A percentile compares a stretch with the other conserved stretches of the same genome.
Conservation (phyloP, 2,329 filamentous ascomycete species). For the Fusarium miscanthi region DNA sequence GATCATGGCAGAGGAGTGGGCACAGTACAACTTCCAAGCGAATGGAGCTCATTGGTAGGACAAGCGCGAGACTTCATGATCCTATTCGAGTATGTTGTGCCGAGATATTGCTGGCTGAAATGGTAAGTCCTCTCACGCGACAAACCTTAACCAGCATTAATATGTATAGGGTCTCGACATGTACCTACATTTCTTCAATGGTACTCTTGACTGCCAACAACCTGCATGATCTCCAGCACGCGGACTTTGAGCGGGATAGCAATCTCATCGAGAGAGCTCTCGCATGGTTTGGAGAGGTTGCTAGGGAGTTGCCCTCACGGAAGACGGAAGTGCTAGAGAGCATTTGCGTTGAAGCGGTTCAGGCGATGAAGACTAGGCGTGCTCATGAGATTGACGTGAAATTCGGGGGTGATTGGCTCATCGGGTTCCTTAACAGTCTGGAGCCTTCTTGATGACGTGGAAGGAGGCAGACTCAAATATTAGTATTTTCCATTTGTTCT, state of each 20-base stretch:
- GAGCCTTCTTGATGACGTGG: not conserved
- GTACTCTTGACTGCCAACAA: conserved; percentile 2
- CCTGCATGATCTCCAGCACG: not conserved
- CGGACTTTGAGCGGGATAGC: not conserved
- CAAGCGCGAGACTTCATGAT: conserved; percentile 8
- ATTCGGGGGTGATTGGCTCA: not conserved
- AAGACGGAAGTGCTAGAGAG: not conserved
- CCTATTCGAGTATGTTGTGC: not conserved
- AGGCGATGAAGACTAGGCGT: not conserved
- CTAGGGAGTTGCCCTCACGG: not conserved
- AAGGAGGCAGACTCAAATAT: not conserved
- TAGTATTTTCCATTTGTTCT: too few relatives aligned
- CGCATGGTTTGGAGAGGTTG: not conserved
- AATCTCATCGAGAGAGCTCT: not conserved
- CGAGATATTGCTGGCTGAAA: not conserved
- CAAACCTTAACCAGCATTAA: not conserved
- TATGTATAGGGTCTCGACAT: not conserved
- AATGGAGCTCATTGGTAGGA: not conserved
- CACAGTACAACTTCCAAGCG: not conserved
- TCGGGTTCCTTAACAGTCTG: not conserved
- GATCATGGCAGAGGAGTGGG: not conserved
- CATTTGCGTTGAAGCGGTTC: not conserved
- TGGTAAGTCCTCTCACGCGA: not conserved
- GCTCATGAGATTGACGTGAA: not conserved
- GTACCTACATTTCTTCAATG: conserved; percentile 8